Conservation (phyloP, 2,329 filamentous ascomycete species). For the Talaromyces rugulosus region DNA sequence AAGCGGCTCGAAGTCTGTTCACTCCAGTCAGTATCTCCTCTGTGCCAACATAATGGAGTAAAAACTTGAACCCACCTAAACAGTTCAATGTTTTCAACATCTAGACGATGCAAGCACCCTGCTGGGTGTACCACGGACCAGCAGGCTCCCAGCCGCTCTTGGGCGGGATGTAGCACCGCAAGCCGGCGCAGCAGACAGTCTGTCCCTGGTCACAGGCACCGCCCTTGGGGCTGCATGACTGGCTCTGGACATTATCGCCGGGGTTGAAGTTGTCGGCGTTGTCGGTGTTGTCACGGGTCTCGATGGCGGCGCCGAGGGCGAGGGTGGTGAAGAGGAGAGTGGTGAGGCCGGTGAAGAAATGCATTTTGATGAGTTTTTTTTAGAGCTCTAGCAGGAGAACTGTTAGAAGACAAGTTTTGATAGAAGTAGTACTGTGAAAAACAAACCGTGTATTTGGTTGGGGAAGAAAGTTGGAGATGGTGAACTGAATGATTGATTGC, state of each 20-base stretch:
- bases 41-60: no score
- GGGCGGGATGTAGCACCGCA: slow-evolving; percentile 10
- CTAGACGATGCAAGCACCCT: slow-evolving; percentile 9
- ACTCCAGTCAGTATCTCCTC: neutral
- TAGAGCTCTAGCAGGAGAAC: neutral
- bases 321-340: slow-evolving; percentile 10
- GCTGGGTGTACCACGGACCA: neutral
- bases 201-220: slow-evolving; percentile 1
- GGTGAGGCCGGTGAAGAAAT: slow-evolving; percentile 11
- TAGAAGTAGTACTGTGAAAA: neutral
- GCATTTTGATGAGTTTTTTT: slow-evolving; percentile 2
- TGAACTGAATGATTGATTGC: neutral
- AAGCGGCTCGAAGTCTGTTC: neutral
- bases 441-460: neutral
- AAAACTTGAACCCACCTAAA: neutral
- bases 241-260: neutral
- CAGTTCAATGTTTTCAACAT: neutral
- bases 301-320: slow-evolving; percentile 9
- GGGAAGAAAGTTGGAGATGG: neutral
- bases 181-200: slow-evolving; percentile 2
- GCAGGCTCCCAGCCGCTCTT: slow-evolving; percentile 7
- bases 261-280: neutral
- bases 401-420: neutral
- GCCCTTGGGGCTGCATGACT: slow-evolving; percentile 6
- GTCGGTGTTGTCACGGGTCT: slow-evolving; percentile 6